Evolutionary conservation across 108 stramenopile species (phyloP), one percentile per base, ranked within the genome.

Genomic region (Skeletonema potamos): DNA sequence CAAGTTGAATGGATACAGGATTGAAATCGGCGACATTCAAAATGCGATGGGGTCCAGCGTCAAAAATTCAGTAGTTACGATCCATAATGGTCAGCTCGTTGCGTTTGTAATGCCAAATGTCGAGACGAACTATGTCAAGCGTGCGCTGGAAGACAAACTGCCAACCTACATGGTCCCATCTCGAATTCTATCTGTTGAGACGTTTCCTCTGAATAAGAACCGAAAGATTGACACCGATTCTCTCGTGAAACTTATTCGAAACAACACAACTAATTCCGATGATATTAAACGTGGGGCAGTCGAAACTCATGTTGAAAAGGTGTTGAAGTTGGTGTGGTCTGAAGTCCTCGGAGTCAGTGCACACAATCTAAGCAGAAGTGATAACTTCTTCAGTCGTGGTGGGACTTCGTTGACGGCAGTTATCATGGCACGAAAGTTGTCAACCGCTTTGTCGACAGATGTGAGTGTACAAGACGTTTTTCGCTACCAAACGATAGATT

Each of bases 371-470:
- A 28, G 27, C 29, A 28, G 51, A 32, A 58, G 30, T 27, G 56
- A 28, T 58, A 66, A 66, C 54, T 66, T 66, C 66, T 66, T 66
- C 54, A 32, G 30, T 55, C 27, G 29, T n/a, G 66, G 66, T 11
- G 66, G 66, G 3, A 66, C 66, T n/a, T 66, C 66, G 22, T 32
- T 66, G n/a, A 30, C 66, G 11, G 66, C 66, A 58, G 66, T 66
- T 8, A 55, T 66, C 12, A 18, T 48, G 12, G 11, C 29, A 29
- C 27, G 66, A 26, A 57, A 55, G 66, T 54, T 66, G 51, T 26
- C 29, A 11, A 22, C 55, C 28, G 33, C 27, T 20, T 57, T 66
- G 13, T 32, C 27, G 4, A 58, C 56, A n/a, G 66, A 55, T 55
- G 54, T 66, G 7, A 26, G 54, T 2, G 66, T 66, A 6, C 66